Base-by-base conservation (phyloP, 495 filamentous ascomycete genomes). In the Aspergillus olivimuriae region DNA sequence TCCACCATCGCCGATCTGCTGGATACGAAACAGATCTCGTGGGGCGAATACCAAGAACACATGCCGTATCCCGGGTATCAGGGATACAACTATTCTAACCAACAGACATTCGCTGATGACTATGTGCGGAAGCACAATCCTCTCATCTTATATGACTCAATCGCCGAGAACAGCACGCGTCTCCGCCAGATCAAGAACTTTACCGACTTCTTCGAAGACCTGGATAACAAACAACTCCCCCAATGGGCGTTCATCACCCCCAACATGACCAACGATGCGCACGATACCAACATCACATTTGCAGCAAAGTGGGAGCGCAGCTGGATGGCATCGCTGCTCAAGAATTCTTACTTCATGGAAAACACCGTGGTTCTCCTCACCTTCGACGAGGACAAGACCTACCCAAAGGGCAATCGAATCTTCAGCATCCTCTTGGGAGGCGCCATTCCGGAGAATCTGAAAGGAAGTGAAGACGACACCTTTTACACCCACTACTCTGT, bases 81-180 rank as follows among this genome's bases (percentile, higher is more conserved):
- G 50, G 82, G 77, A 21, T 69, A 60, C 41, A 77, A 74, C 41
- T 73, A 72, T 34, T 62, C 65, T 17, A 79, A 83, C 57, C 71
- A 73, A 49, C 39, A 63, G 47, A 68, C 65, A 15, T 66, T 69
- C 19, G 62, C 66, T 19, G 79, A 84, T 46, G 72, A 78, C 56
- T 89, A 89, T 52, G 82, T 87, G n/a, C 76, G 85, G 34, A 89
- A 88, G 67, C 85, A 88, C 67, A 84, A 85, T 61, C 83, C 82
- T 0, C 57, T 80, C 11, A 60, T 84, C 19, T 62, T 76, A 43
- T 82, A 71, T 46, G 74, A 83, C 57, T 74, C 71, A 15, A 73
- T 84, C 40, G 70, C 77, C 32, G 60, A 66, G 37, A 70, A 76
- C 40, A 56, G 60, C 7, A 68, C 75, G 11, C 75, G 82, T 9